phyloP scores from a whole-genome alignment of 1,139 yeast genomes.

The Yamadazyma taylorii region DNA sequence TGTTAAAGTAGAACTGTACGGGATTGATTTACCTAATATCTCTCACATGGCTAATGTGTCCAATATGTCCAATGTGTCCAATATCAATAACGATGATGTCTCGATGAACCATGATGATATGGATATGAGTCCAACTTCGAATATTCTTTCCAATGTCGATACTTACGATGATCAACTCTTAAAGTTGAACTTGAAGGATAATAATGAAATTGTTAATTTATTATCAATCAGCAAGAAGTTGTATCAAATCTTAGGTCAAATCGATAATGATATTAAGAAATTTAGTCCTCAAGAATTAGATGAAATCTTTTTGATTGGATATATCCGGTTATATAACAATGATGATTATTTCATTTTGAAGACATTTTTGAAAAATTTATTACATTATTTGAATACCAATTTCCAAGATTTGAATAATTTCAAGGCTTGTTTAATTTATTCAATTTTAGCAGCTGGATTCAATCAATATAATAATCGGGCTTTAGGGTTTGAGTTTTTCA shows the following conservation, averaged over 20 bases:
- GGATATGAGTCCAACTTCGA: background rate
- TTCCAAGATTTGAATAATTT: slow-evolving; percentile 20
- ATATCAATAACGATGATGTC: background rate
- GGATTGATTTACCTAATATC: too few species aligned
- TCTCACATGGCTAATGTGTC: too few species aligned
- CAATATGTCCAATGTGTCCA: too few species aligned
- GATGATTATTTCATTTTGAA: slow-evolving; percentile 19
- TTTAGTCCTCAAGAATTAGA: slow-evolving; percentile 18
- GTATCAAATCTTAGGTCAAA: slow-evolving; percentile 21
- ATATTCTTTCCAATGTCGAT: background rate
- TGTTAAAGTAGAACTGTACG: too few species aligned
- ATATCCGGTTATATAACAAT: slow-evolving; percentile 21
- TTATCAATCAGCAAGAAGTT: slow-evolving; percentile 37
- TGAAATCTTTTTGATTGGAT: slow-evolving; percentile 37
- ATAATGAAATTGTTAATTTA: slow-evolving; percentile 31
- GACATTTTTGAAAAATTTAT: slow-evolving; percentile 23
- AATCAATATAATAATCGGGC: slow-evolving; percentile 16
- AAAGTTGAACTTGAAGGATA: slow-evolving; percentile 8
- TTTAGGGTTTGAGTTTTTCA: slow-evolving; percentile 35
- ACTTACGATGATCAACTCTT: slow-evolving; percentile 4
- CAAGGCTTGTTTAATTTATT: slow-evolving; percentile 29
- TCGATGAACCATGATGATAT: background rate
- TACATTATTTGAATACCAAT: slow-evolving; percentile 25
- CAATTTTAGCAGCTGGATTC: slow-evolving; percentile 29
- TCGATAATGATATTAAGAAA: slow-evolving; percentile 18